These are phyloP conservation scores for Phellinidium pouzarii DNA, from an alignment of 1,284 basidiomycete genomes.

Conservation along the genomic window DNA sequence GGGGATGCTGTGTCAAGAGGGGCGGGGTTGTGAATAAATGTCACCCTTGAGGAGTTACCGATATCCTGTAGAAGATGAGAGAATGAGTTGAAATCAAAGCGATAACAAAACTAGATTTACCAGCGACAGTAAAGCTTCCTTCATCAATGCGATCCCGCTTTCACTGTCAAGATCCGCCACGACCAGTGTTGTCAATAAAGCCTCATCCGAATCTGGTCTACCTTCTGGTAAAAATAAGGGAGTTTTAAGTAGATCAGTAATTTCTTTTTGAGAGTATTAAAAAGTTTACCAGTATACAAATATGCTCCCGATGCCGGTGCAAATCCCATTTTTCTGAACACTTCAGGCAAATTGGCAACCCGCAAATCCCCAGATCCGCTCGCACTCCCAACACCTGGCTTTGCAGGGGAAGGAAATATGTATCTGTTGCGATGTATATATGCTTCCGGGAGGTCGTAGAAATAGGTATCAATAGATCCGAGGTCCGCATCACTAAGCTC, in stretches of 20 bases:
- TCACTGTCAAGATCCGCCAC: slow-evolving; percentile 74
- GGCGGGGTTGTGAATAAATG: slow-evolving; percentile 61
- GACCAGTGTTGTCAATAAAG: slow-evolving; percentile 55
- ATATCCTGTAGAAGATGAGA: slow-evolving; percentile 31
- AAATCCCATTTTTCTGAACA: slow-evolving; percentile 39
- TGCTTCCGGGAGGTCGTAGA: slow-evolving; percentile 83
- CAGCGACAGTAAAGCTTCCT: slow-evolving; percentile 57
- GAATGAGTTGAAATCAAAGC: slow-evolving; percentile 1
- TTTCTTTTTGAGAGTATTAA: no score
- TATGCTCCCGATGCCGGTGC: slow-evolving; percentile 37
- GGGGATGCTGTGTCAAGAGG: neutral
- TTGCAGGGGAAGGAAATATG: slow-evolving; percentile 41
- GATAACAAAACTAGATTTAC: slow-evolving; percentile 36
- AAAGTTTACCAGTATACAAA: slow-evolving; percentile 52
- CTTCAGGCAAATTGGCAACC: slow-evolving; percentile 45
- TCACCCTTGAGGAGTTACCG: slow-evolving; percentile 42
- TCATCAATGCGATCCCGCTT: slow-evolving; percentile 50
- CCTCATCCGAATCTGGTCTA: slow-evolving; percentile 32
- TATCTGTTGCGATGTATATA: slow-evolving; percentile 63
- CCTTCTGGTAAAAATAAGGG: neutral
- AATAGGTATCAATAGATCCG: slow-evolving; percentile 60
- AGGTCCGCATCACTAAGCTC: slow-evolving; percentile 51
- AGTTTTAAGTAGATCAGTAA: neutral
- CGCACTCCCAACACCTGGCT: slow-evolving; percentile 20
- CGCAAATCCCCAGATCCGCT: slow-evolving; percentile 37